phyloP scores from a whole-genome alignment of 331 rosid genomes.

The Malus hybrid region DNA sequence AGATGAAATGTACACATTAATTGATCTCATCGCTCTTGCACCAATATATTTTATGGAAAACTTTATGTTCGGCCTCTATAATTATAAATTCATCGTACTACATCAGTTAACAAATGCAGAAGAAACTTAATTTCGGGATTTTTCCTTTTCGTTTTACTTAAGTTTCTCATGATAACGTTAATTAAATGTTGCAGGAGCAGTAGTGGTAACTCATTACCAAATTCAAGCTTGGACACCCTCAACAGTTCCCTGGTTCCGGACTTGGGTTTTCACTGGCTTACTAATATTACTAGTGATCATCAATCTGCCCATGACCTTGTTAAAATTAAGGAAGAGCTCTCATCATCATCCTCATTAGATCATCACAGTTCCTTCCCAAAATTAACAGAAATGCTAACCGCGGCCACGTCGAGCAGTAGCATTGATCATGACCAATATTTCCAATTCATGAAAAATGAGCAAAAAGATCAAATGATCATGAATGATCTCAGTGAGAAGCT shows the following conservation, averaged over 20 bases:
- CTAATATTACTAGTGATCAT: background rate
- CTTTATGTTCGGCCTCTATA: too few relatives aligned
- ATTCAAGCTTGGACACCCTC: slow-evolving; percentile 4
- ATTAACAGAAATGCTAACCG: slow-evolving; percentile 50
- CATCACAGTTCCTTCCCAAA: slow-evolving; percentile 30
- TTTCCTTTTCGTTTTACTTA: background rate
- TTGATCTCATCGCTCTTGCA: too few relatives aligned
- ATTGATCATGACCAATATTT: background rate
- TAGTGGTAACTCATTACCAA: background rate
- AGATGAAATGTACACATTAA: too few relatives aligned
- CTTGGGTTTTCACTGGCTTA: slow-evolving; percentile 44
- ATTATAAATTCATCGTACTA: too few relatives aligned
- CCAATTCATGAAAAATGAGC: slow-evolving; percentile 19
- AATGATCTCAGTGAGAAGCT: slow-evolving; percentile 47
- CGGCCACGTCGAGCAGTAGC: background rate
- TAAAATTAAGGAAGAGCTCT: slow-evolving; percentile 38
- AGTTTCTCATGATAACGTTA: background rate
- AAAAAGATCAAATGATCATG: slow-evolving; percentile 15
- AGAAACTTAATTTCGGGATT: too few relatives aligned
- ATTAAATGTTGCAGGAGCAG: background rate
- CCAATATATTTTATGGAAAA: too few relatives aligned
- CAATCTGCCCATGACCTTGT: slow-evolving; percentile 12
- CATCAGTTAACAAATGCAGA: too few relatives aligned
- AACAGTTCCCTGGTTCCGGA: slow-evolving; percentile 37
- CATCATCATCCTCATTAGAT: slow-evolving; percentile 16